phyloP scores from a whole-genome alignment of 768 basidiomycete genomes.

The Podaxis pistillaris region DNA sequence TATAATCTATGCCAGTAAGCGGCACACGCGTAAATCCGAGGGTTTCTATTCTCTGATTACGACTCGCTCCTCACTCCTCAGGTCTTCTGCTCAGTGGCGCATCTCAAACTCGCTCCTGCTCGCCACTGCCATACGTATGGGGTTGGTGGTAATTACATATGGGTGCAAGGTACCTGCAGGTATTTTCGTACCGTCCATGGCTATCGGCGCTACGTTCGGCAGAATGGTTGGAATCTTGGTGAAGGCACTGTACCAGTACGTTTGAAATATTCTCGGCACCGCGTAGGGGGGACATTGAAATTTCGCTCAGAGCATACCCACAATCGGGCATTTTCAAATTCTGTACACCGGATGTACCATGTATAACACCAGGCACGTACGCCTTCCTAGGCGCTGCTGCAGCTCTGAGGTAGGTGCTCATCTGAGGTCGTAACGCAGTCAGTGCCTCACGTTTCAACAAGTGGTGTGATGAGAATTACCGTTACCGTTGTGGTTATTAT shows the following conservation, averaged over 20 bases:
- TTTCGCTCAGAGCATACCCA: constrained; percentile 65
- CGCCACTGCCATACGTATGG: constrained; percentile 86
- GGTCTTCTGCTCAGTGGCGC: constrained; percentile 88
- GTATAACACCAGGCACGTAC: constrained; percentile 98
- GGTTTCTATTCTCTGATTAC: background rate
- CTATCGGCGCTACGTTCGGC: constrained; percentile 95
- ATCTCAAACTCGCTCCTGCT: constrained; percentile 92
- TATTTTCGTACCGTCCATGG: constrained; percentile 99
- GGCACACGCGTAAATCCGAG: background rate
- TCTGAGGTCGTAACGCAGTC: background rate
- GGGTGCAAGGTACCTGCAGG: constrained; percentile 97
- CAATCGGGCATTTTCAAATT: constrained; percentile 85
- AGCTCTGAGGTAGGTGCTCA: constrained; percentile 66
- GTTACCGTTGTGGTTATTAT: constrained; percentile 99
- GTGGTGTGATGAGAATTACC: constrained; percentile 96
- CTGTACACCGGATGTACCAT: constrained; percentile 90
- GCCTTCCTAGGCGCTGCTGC: constrained; percentile 97
- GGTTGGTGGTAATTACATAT: constrained; percentile 88
- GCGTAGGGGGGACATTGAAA: constrained; percentile 5
- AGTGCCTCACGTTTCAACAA: constrained; percentile 35
- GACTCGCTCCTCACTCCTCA: constrained; percentile 39
- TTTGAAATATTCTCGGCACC: background rate
- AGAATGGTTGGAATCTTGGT: constrained; percentile 97
- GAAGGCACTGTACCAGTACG: constrained; percentile 85
- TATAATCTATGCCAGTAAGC: constrained; percentile 91